Base-by-base conservation (phyloP, 169 alveolate genomes). In the Blepharisma undulans region DNA sequence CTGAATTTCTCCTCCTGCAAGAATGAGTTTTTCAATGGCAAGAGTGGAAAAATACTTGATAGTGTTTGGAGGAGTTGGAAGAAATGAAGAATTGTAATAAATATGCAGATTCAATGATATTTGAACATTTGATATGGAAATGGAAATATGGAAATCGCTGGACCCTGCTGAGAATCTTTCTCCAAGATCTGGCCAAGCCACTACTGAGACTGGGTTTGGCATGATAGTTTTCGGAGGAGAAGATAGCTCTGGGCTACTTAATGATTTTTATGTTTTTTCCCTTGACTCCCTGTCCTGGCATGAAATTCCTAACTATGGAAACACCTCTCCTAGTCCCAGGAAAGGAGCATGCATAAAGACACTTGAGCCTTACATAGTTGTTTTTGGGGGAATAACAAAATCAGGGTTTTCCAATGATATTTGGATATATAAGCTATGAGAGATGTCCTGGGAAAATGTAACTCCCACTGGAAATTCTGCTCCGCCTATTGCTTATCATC, bases 201-300 rank as follows among this genome's bases (percentile, higher is more conserved):
- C 87, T 5, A 33, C 10, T 3, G 29, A 25, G 60, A n/a, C 25
- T 79, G 87, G 72, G 10, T 25, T 25, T 33, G 61, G 25, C 6
- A 79, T 79, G 87, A 25, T 32, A 3, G 61, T 79, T 79, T 84
- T 22, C 19, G 89, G 89, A 82, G 89, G 89, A 36, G 77, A 36
- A 82, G 77, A 82, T n/a, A 74, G 60, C 7, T 22, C 72, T 16
- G 77, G 77, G n/a, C n/a, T 82, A 14, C 72, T 59, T 1, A 82
- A 82, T 10, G 89, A 82, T 59, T 25, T 79, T 4, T 79, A 29
- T 33, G 34, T 79, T 0, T 79, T 30, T 33, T 25, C 29, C 32
- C 30, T 33, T 7, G 25, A 16, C 6, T 33, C 61, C 8, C 14
- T 12, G 61, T 32, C 61, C 27, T 79, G 87, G 72, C 29, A 33